Base-by-base conservation (phyloP, 192 early-diverging fungal genomes). In the Kickxella alabastrina region DNA sequence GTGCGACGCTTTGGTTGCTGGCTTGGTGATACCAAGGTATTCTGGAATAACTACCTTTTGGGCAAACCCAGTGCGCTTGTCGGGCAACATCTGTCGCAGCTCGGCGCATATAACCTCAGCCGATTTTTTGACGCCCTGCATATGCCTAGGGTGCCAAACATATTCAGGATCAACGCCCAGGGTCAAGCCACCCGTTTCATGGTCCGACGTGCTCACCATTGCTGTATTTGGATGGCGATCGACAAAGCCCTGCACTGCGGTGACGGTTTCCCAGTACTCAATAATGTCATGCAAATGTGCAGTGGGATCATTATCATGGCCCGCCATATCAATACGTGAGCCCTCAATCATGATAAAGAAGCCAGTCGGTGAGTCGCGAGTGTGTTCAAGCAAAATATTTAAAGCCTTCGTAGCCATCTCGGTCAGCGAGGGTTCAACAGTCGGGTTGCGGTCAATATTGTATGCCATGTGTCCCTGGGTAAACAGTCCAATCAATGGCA, bases 331-430 rank as follows among this genome's bases (percentile, higher is more conserved):
- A 29, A 83, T 83, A 2, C 82, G 67, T 35, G 78, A 74, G 3
- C 82, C 79, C 62, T 83, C 82, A 43, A 83, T 65, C 82, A 83
- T 80, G 7, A 83, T 8, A 18, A 83, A 81, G 56, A 83, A 83
- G 0, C 79, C 81, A 5, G 47, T 47, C 6, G 47, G 55, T 17
- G 36, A 35, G 26, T 8, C 12, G 6, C 32, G 14, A 49, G 7
- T 7, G 1, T 31, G 7, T 2, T 25, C 19, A 29, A 59, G 49
- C 18, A 79, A 41, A 12, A 78, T 54, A 17, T 45, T 21, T 8
- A 79, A 45, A 5, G 78, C 81, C 43, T 45, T 68, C 1, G 46
- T 21, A 1, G 75, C 50, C 81, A 83, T 81, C 41, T 83, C 80
- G 3, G 55, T 46, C 6, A 83, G 59, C 27, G 80, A 65, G 14